These are phyloP conservation scores for Dalbergia cultrata DNA, from an alignment of 306 rosid genomes.

Conservation along the genomic window DNA sequence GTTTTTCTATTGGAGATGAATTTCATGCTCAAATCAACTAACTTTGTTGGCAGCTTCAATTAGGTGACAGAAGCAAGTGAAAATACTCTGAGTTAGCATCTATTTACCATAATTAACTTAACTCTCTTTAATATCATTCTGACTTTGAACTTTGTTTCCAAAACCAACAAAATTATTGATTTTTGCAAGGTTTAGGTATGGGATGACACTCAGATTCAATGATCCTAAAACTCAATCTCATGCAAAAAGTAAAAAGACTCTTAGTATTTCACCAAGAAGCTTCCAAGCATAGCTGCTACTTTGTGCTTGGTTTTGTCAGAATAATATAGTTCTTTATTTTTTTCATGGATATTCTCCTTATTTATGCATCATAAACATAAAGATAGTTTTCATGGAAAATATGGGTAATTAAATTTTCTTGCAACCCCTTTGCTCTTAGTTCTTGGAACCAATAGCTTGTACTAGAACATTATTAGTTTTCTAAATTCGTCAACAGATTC, in stretches of 20 bases:
- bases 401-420: not conserved
- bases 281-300: not conserved
- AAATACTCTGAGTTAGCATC: no score
- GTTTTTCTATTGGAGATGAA: not conserved
- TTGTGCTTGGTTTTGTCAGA: slow-evolving; percentile 12
- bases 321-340: not conserved
- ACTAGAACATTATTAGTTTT: slow-evolving; percentile 40
- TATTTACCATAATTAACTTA: no score
- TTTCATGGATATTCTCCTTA: not conserved
- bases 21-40: not conserved
- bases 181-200: slow-evolving; percentile 15
- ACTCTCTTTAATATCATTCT: no score
- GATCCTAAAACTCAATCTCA: slow-evolving; percentile 4
- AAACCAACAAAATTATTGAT: slow-evolving; percentile 23
- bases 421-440: not conserved
- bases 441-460: slow-evolving; percentile 6
- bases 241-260: not conserved
- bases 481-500: slow-evolving; percentile 64
- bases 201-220: not conserved
- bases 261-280: not conserved
- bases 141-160: not conserved
- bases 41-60: not conserved
- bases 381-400: slow-evolving; percentile 28
- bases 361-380: slow-evolving; percentile 14
- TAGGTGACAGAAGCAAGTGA: no score